These are phyloP conservation scores for Lithohypha guttulata DNA, from an alignment of 2,329 filamentous ascomycete species.

Conservation along the genomic window DNA sequence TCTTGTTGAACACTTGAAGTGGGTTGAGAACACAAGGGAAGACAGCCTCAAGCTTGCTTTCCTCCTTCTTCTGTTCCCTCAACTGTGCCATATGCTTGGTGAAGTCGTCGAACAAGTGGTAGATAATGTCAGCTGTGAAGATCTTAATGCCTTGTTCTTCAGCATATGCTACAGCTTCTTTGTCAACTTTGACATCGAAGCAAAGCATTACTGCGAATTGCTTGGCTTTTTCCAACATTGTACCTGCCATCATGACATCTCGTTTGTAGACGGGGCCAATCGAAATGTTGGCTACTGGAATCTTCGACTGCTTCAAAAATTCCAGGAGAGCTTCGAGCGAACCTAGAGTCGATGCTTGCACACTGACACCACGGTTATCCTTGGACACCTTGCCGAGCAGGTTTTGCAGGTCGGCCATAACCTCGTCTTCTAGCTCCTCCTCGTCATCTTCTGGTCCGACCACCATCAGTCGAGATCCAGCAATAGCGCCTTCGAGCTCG, in stretches of 20 bases:
- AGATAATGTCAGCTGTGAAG: constrained; percentile 98
- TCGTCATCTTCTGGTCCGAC: constrained; percentile 93
- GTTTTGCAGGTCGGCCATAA: constrained; percentile 86
- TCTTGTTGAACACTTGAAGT: constrained; percentile 98
- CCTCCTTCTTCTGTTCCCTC: constrained; percentile 86
- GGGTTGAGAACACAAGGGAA: constrained; percentile 89
- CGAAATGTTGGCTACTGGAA: constrained; percentile 91
- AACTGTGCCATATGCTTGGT: constrained; percentile 87
- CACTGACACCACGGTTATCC: constrained; percentile 85
- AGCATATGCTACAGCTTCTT: constrained; percentile 82
- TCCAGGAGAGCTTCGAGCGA: constrained; percentile 93
- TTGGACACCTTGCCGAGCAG: constrained; percentile 86
- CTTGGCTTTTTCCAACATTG: constrained; percentile 91
- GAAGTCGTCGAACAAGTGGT: constrained; percentile 94
- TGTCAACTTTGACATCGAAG: constrained; percentile 99
- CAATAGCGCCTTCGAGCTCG: constrained; percentile 89
- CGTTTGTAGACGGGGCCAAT: constrained; percentile 97
- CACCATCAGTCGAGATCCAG: constrained; percentile 86
- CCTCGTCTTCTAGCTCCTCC: constrained; percentile 90
- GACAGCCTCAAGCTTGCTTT: constrained; percentile 87
- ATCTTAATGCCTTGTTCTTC: constrained; percentile 94
- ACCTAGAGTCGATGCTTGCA: constrained; percentile 93
- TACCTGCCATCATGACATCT: constrained; percentile 85
- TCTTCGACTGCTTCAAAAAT: constrained; percentile 92
- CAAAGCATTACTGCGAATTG: constrained; percentile 99